These are phyloP conservation scores for Xylariales sp. DNA, from an alignment of 2,329 filamentous ascomycete species.

Conservation along the genomic window DNA sequence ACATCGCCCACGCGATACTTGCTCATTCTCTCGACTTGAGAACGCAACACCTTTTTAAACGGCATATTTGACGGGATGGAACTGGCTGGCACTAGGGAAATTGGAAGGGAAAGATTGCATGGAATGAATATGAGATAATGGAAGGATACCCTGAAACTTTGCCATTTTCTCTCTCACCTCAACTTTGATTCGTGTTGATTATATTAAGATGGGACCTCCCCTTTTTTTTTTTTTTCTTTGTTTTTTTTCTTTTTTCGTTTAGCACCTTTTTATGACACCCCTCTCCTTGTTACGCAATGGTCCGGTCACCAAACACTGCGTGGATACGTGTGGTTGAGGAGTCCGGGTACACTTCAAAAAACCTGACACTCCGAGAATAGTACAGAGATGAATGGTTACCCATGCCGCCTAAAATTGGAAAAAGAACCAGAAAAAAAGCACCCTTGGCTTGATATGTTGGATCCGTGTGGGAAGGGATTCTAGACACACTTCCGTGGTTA, in stretches of 20 bases:
- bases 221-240: constrained; percentile 7
- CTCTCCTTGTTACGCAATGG: constrained; percentile 15
- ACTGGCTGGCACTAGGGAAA: constrained; percentile 9
- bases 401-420: constrained; percentile 15
- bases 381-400: constrained; percentile 2
- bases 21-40: constrained; percentile 13
- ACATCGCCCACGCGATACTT: constrained; percentile 28
- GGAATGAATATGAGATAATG: constrained; percentile 26
- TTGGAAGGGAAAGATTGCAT: constrained; percentile 23
- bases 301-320: constrained; percentile 21
- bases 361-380: constrained; percentile 1
- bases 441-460: constrained; percentile 9
- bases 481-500: constrained; percentile 35
- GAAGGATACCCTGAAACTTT: constrained; percentile 29
- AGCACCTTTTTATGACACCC: no score
- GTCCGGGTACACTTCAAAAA: background rate
- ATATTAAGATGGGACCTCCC: constrained; percentile 18
- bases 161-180: constrained; percentile 14
- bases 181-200: constrained; percentile 22
- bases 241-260: no score
- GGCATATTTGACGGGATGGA: constrained; percentile 14
- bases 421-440: constrained; percentile 10
- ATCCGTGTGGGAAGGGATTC: constrained; percentile 12
- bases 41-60: constrained; percentile 7
- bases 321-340: constrained; percentile 4